These are phyloP conservation scores for Uncinocarpus reesii DNA, from an alignment of 2,329 filamentous ascomycete species.

Conservation along the genomic window DNA sequence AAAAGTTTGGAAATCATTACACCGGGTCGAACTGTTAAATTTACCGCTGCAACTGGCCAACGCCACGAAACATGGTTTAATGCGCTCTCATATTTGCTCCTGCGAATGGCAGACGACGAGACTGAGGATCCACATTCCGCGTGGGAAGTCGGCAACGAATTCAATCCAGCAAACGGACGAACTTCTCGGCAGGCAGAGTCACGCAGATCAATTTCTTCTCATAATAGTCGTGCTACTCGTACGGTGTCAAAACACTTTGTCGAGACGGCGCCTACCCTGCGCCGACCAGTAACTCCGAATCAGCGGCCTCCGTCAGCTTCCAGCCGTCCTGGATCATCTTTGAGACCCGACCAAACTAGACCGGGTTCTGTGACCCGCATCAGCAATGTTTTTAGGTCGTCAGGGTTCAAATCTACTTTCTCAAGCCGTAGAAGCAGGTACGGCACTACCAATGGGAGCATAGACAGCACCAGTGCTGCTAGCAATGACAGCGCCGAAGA, in stretches of 20 bases:
- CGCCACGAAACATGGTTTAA: slow-evolving; percentile 99
- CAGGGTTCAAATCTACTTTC: slow-evolving; percentile 42
- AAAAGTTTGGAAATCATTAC: slow-evolving; percentile 89
- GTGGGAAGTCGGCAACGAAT: slow-evolving; percentile 61
- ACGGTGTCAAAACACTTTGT: slow-evolving; percentile 50
- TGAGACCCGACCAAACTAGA: slow-evolving; percentile 29
- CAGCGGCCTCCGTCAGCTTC: slow-evolving; percentile 30
- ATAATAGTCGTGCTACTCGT: slow-evolving; percentile 62
- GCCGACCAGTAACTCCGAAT: slow-evolving; percentile 29
- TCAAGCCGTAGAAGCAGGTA: slow-evolving; percentile 39
- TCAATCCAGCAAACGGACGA: slow-evolving; percentile 59
- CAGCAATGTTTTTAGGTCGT: slow-evolving; percentile 39
- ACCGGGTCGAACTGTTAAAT: slow-evolving; percentile 79
- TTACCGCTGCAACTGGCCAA: slow-evolving; percentile 87
- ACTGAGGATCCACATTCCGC: slow-evolving; percentile 41
- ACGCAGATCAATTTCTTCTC: slow-evolving; percentile 61
- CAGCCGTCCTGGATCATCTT: slow-evolving; percentile 27
- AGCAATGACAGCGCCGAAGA: slow-evolving; percentile 71
- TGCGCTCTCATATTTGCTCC: slow-evolving; percentile 80
- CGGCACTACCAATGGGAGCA: slow-evolving; percentile 27
- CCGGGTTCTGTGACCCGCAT: slow-evolving; percentile 40
- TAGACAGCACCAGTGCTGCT: slow-evolving; percentile 32
- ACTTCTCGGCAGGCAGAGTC: slow-evolving; percentile 45
- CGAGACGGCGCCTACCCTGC: slow-evolving; percentile 31
- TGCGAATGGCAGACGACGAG: slow-evolving; percentile 55